Evolutionary conservation across 352 stramenopile genomes (phyloP), one percentile per base, ranked within the genome.

Genomic region (Peronospora farinosa): DNA sequence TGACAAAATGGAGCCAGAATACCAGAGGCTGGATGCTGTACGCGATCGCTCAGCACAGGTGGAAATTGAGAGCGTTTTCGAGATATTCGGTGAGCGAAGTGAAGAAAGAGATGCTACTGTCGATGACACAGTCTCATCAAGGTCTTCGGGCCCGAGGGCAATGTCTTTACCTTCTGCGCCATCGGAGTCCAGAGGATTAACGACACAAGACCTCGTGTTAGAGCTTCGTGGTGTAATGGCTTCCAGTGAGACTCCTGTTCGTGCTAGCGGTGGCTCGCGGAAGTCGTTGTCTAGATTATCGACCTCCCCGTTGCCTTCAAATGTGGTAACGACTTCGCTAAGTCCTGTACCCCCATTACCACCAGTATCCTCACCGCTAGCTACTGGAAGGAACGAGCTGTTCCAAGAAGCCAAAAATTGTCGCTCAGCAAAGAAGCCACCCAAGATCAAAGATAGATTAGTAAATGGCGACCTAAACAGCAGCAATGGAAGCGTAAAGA

Each of bases 181-280:
- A n/a, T 39, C 49, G 1, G 39, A 49, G 12, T 40, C 33, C n/a
- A 59, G 43, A 40, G 43, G 47, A 13, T 43, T 74, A 17, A 80
- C 71, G n/a, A 83, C 72, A 0, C 59, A 72, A 25, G 69, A 78
- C 7, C 55, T 84, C 32, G 65, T 88, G 5, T 73, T 55, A 5
- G 72, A 86, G 42, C 47, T 88, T 12, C 69, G 65, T 27, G 75
- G 74, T 15, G 74, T 88, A 1, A 88, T 88, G 77, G 78, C 69
- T 19, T 82, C 76, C n/a, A 79, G 63, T 21, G 74, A 88, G 40
- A 63, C 67, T 43, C 60, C 64, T 13, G 64, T 69, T 19, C 59
- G 62, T 30, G 47, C 46, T 41, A 68, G 37, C 33, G 39, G 35
- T 44, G 50, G 25, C 6, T 60, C 56, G 4, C 51, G 56, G 7